Base-by-base conservation (phyloP, 2,329 filamentous ascomycete species). In the Fusarium lateritium region DNA sequence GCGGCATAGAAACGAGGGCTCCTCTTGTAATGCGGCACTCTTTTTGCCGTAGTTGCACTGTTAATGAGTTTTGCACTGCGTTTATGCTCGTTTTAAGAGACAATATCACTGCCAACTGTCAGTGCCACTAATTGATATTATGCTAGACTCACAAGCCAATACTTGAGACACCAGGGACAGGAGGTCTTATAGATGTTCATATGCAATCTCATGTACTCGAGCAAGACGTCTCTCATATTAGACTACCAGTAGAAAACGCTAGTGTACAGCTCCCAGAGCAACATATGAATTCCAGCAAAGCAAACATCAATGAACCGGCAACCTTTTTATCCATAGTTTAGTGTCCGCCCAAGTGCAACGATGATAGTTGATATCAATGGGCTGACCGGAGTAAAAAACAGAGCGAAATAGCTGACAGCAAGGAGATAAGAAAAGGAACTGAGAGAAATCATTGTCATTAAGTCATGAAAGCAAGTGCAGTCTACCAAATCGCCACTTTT, bases 391-490 rank as follows among this genome's bases (percentile, higher is more conserved):
- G 24, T 26, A 62, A 42, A 55, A 57, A 46, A 38, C 43, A 59
- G 45, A 63, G 34, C 26, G 36, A 56, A 49, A 45, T 31, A 59
- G 45, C 28, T 56, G 26, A 64, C 36, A 64, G 36, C 21, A 64
- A 50, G 34, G 19, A 65, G 33, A 49, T 31, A 38, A 21, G 28
- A 56, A 54, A 45, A 47, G 45, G 52, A 59, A 45, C 58, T 26
- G 36, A 43, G 39, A 52, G 26, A 62, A 55, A 56, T 63, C 65
- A 62, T 72, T 67, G 62, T 78, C 76, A 70, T 77, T 64, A 77
- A 66, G 67, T 77, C 76, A 69, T 76, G 55, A 77, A 56, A 70
- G 39, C 65, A 75, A 65, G 59, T 26, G 43, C 58, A 63, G 53
- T 74, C 73, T 74, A 73, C 46, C 71, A 59, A 46, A 56, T 58